Base-by-base conservation (phyloP, 169 alveolate species). In the Plasmodium adleri region DNA sequence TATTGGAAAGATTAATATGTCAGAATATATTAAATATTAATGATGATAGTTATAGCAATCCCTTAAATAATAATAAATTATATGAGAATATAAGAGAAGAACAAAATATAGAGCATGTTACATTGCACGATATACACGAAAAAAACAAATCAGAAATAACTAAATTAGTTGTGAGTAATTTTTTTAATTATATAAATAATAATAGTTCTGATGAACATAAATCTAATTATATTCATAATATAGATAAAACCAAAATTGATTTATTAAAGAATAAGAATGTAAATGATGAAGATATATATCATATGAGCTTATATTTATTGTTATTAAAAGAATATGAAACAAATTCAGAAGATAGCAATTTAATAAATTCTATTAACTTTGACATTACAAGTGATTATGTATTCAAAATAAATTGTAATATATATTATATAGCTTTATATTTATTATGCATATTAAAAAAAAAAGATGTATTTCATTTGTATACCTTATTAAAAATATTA, bases 321-420 rank as follows among this genome's bases (percentile, higher is more conserved):
- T 58, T 17, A 50, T 28, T 70, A 43, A 58, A 3, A 15, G 47
- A 62, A n/a, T 72, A 50, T 13, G n/a, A 12, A 8, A 13, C 39
- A 3, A 26, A 70, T 1, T n/a, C 12, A 13, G 28, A 22, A 58
- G 60, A 45, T 9, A 26, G 5, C 0, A 12, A 28, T 7, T 26
- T 7, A 3, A 12, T 12, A 22, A 43, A 47, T 20, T 13, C 12
- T n/a, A 24, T 6, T 1, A 12, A 49, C 17, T 86, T 86, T 64
- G 92, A 86, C 22, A 50, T 86, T 13, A 20, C 71, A 62, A 86
- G 88, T 24, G 92, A 86, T 47, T 86, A 72, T 58, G 86, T 75
- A 10, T 86, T 71, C 22, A 86, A 86, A 60, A 86, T 86, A 54
- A 86, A 86, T 47, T 72, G 67, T 43, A 70, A 86, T 74, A 80